Percentiles rank a stretch among this genome's conserved stretches.
Conservation (phyloP, 2,329 filamentous ascomycete genomes). For the Exophiala viscosa region DNA sequence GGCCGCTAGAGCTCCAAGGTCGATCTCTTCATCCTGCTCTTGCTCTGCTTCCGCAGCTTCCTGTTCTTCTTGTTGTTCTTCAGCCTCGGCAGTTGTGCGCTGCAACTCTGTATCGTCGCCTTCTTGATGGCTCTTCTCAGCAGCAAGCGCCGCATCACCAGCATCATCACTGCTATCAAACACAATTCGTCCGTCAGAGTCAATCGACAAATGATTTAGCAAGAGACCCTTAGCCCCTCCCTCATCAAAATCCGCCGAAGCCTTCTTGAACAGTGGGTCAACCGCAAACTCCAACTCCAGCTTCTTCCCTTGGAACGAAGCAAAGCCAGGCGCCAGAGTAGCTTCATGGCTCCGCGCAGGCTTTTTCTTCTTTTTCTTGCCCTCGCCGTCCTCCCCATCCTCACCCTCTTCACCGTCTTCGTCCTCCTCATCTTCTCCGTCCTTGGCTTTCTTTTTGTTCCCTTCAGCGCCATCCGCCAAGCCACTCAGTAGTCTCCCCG, state of each 20-base stretch:
- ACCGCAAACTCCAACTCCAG: constrained; percentile 96
- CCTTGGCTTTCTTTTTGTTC: constrained; percentile 57
- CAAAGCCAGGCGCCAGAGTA: constrained; percentile 86
- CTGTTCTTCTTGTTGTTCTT: constrained; percentile 30
- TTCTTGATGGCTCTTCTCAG: constrained; percentile 32
- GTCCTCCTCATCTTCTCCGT: constrained; percentile 64
- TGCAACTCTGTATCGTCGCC: constrained; percentile 43
- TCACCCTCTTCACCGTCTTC: constrained; percentile 55
- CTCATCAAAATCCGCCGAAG: constrained; percentile 96
- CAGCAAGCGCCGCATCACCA: constrained; percentile 47
- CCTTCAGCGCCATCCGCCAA: constrained; percentile 77
- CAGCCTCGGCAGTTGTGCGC: constrained; percentile 28
- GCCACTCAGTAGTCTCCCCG: constrained; percentile 88
- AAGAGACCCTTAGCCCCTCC: constrained; percentile 93
- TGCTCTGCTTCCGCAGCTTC: constrained; percentile 45
- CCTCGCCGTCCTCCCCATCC: constrained; percentile 44
- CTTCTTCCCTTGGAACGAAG: constrained; percentile 88
- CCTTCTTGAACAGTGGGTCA: constrained; percentile 98
- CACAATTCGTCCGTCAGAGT: constrained; percentile 85
- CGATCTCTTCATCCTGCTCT: constrained; percentile 64
- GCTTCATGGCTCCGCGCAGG: constrained; percentile 79
- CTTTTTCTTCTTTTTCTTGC: constrained; percentile 66
- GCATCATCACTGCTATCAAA: constrained; percentile 96
- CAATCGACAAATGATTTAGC: constrained; percentile 94
- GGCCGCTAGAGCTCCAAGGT: constrained; percentile 68